Base-by-base conservation (phyloP, 345 rosid genomes). In the Brassica cretica region DNA sequence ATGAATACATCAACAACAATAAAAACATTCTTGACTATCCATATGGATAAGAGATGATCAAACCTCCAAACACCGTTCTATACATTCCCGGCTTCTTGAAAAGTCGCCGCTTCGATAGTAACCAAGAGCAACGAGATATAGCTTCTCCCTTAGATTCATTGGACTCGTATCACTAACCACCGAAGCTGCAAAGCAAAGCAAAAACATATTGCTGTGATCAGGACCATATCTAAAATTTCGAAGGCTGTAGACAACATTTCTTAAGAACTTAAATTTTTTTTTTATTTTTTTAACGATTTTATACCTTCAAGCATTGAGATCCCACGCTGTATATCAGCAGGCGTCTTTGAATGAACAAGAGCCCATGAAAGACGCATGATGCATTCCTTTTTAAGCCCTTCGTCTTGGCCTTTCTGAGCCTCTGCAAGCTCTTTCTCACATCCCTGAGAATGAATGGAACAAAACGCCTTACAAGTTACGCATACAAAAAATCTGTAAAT, bases 231-330 rank as follows among this genome's bases (percentile, higher is more conserved):
- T 35, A 5, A 35, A 5, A 35, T 7, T 35, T 39, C 8, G 44
- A 7, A 39, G 3, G 44, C 44, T 39, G 9, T 39, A 39, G 8
- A 39, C 12, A 39, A 39, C 44, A 39, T 39, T 32, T 32, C 35
- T 32, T 39, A 8, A 8, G 9, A 39, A 39, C 11, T 39, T 29
- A 29, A 29, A 0, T 29, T 29, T 29, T 29, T 29, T 29, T 59
- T 55, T 19, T 32, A 5, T 33, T 35, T 35, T 35, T 32, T 32
- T 32, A 7, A 35, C 7, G 6, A 32, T 32, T 32, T 6, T 35
- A 39, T 18, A 91, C 96, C 89, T 89, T 90, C 92, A 77, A 92
- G 92, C 96, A 92, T 89, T n/a, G 88, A 93, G 51, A 90, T 84
- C 15, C 96, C 97, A 21, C 95, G 97, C 64, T 90, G 95, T 16